Evolutionary conservation across 208 protist genomes (phyloP).

Genomic region (Jaenimonas drosophilae): DNA sequence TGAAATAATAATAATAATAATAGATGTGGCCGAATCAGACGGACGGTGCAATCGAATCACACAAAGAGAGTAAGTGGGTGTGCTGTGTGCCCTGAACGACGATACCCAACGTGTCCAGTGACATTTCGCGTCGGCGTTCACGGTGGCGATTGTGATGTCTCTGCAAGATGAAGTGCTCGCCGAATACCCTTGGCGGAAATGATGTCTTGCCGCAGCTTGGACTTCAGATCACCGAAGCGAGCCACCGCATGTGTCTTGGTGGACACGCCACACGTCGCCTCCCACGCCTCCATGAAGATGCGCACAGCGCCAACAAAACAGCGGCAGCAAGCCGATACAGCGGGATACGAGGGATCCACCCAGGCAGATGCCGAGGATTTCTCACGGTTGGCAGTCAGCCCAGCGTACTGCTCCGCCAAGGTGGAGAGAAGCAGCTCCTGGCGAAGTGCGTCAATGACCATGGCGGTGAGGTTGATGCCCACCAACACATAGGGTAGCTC

Average conservation of each 20-base stretch:
- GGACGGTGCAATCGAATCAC: too few relatives aligned
- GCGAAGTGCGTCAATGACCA: constrained; percentile 31
- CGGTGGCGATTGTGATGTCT: too few relatives aligned
- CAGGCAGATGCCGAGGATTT: too few relatives aligned
- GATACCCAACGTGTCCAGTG: too few relatives aligned
- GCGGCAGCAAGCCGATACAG: constrained; percentile 14
- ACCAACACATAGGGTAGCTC: constrained; percentile 75
- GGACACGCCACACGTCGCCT: too few relatives aligned
- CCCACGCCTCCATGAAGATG: constrained; percentile 16
- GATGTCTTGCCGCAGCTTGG: constrained; percentile 9
- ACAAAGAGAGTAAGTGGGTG: too few relatives aligned
- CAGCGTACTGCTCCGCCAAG: neutral
- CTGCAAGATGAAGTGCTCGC: too few relatives aligned
- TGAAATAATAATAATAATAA: too few relatives aligned
- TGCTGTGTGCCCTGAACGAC: too few relatives aligned
- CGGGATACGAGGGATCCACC: constrained; percentile 6
- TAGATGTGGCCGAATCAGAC: too few relatives aligned
- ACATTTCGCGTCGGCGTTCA: too few relatives aligned
- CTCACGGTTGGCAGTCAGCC: neutral
- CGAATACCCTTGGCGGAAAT: too few relatives aligned
- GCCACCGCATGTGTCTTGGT: constrained; percentile 11
- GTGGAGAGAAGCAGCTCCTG: constrained; percentile 22
- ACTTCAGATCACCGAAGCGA: constrained; percentile 13
- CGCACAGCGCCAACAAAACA: constrained; percentile 10
- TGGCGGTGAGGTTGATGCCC: constrained; percentile 55